These are phyloP conservation scores for Megacollybia platyphylla DNA, from an alignment of 1,284 basidiomycete species.

Conservation along the genomic window DNA sequence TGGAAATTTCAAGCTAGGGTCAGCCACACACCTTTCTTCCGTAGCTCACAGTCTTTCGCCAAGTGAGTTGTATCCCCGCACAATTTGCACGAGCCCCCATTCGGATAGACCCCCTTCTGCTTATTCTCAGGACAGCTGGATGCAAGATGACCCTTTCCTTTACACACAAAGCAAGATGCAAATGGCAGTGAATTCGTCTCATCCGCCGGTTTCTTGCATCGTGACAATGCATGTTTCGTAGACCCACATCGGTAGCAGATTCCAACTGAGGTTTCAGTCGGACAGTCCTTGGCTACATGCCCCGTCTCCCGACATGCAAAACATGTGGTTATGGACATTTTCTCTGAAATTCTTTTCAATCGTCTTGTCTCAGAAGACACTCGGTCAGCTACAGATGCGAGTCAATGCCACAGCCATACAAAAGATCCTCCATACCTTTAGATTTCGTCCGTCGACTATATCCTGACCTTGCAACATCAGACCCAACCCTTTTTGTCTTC, in stretches of 20 bases:
- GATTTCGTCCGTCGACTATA: slow-evolving; percentile 3
- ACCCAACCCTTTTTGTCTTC: slow-evolving; percentile 11
- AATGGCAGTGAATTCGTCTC: slow-evolving; percentile 68
- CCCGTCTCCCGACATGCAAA: slow-evolving; percentile 83
- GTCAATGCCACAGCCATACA: background rate
- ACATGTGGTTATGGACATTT: slow-evolving; percentile 55
- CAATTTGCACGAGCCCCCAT: slow-evolving; percentile 84
- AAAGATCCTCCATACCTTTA: slow-evolving; percentile 5
- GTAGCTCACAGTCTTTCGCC: slow-evolving; percentile 69
- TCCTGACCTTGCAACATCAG: slow-evolving; percentile 7
- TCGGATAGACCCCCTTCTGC: slow-evolving; percentile 77
- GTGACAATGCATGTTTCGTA: slow-evolving; percentile 63
- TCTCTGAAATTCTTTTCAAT: slow-evolving; percentile 52
- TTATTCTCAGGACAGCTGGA: slow-evolving; percentile 74
- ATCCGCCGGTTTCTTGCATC: slow-evolving; percentile 59
- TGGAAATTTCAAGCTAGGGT: background rate
- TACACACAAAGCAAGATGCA: slow-evolving; percentile 89
- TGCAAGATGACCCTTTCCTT: slow-evolving; percentile 69
- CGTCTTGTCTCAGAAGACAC: slow-evolving; percentile 50
- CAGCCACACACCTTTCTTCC: slow-evolving; percentile 37
- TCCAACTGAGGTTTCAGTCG: slow-evolving; percentile 31
- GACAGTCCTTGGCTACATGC: slow-evolving; percentile 79
- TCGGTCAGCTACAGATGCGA: slow-evolving; percentile 9
- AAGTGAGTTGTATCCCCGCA: slow-evolving; percentile 80
- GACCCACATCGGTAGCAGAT: slow-evolving; percentile 88